Evolutionary conservation across 139 green algal genomes (phyloP).

Genomic region (Mesotaenium endlicherianum): DNA sequence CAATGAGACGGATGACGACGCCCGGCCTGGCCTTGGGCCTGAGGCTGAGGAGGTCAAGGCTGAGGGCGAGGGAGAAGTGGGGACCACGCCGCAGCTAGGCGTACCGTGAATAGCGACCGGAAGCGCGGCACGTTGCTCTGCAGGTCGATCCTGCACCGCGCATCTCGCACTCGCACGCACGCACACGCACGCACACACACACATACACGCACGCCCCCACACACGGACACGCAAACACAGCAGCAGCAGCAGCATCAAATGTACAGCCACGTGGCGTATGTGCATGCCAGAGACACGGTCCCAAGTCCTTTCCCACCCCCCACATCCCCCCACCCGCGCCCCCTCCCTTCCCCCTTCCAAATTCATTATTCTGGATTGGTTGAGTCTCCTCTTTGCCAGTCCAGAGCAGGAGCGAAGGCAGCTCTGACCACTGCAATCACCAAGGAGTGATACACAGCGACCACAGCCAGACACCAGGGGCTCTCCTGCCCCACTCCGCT

Average conservation of each 20-base stretch:
- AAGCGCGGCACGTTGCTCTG: constrained; percentile 46
- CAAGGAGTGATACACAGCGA: too few relatives aligned
- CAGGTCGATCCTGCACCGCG: constrained; percentile 42
- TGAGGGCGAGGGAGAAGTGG: background rate
- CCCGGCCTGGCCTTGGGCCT: too few relatives aligned
- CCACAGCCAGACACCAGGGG: too few relatives aligned
- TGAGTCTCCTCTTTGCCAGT: too few relatives aligned
- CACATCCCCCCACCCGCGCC: background rate
- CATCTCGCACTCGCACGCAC: background rate
- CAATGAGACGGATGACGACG: too few relatives aligned
- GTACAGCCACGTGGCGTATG: background rate
- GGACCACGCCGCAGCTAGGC: background rate
- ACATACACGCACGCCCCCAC: background rate
- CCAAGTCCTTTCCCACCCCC: background rate
- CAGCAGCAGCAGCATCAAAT: background rate
- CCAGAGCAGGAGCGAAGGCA: too few relatives aligned
- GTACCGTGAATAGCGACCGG: constrained; percentile 23
- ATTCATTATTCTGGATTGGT: too few relatives aligned
- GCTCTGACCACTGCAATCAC: too few relatives aligned
- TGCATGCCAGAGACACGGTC: background rate
- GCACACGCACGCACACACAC: background rate
- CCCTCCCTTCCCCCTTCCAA: background rate
- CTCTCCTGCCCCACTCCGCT: too few relatives aligned
- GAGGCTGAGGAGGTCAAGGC: too few relatives aligned
- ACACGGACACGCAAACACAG: background rate